phyloP scores from a whole-genome alignment of 306 rosid species.

The Glycyrrhiza uralensis region DNA sequence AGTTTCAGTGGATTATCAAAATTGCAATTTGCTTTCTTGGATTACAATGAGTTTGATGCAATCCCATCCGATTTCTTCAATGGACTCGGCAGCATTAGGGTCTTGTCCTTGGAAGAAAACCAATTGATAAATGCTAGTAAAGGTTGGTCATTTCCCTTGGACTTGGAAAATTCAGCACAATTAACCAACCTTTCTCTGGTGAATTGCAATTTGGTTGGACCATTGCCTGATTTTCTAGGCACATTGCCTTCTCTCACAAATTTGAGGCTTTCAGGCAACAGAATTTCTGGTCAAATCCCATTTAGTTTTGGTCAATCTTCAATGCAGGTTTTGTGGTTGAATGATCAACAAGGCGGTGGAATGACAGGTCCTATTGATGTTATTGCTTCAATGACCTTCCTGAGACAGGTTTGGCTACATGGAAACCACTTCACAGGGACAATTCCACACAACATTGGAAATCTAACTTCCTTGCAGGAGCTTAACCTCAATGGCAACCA shows the following conservation, averaged over 20 bases:
- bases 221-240: constrained; percentile 65
- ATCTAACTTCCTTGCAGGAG: constrained; percentile 51
- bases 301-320: constrained; percentile 49
- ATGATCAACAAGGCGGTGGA: constrained; percentile 56
- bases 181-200: constrained; percentile 58
- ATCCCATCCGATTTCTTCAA: constrained; percentile 69
- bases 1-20: constrained; percentile 66
- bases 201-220: constrained; percentile 55
- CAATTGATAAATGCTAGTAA: constrained; percentile 51
- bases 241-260: constrained; percentile 48
- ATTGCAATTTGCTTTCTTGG: constrained; percentile 57
- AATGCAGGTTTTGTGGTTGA: constrained; percentile 68
- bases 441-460: constrained; percentile 61
- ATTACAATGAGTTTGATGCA: constrained; percentile 55
- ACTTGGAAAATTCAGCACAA: constrained; percentile 49
- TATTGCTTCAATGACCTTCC: constrained; percentile 52
- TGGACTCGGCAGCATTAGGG: constrained; percentile 52
- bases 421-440: constrained; percentile 67
- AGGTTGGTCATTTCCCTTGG: constrained; percentile 72
- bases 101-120: constrained; percentile 55
- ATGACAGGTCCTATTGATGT: constrained; percentile 62
- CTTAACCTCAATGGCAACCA: constrained; percentile 67
- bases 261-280: constrained; percentile 56
- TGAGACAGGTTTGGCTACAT: constrained; percentile 70
- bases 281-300: constrained; percentile 53